A percentile compares a stretch with the other conserved stretches of the same genome.
Conservation (phyloP, 1,139 yeast genomes). For the Hemisphaericaspora xylofermentans region DNA sequence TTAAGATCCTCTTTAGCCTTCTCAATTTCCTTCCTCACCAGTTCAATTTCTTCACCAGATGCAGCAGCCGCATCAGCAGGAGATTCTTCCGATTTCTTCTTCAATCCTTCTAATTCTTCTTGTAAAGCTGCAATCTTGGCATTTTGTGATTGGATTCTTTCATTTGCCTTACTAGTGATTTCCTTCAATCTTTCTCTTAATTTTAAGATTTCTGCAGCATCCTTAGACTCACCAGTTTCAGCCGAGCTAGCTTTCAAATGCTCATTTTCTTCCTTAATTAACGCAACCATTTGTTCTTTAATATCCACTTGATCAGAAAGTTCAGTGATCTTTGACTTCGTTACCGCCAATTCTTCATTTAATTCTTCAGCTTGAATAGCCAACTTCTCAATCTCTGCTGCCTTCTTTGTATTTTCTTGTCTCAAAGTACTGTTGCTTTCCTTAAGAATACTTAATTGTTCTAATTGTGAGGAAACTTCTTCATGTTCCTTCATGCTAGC, state of each 20-base stretch:
- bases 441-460: slow-evolving; percentile 66
- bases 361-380: slow-evolving; percentile 20
- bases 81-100: slow-evolving; percentile 12
- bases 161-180: slow-evolving; percentile 23
- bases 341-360: slow-evolving; percentile 20
- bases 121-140: slow-evolving; percentile 26
- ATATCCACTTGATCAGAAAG: slow-evolving; percentile 28
- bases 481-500: slow-evolving; percentile 48
- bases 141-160: slow-evolving; percentile 21
- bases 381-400: slow-evolving; percentile 24
- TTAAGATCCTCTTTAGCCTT: slow-evolving; percentile 11
- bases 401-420: slow-evolving; percentile 40
- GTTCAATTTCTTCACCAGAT: slow-evolving; percentile 6
- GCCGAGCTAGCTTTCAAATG: slow-evolving; percentile 24
- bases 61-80: background rate
- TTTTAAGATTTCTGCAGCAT: slow-evolving; percentile 16
- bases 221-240: slow-evolving; percentile 7
- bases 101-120: slow-evolving; percentile 19
- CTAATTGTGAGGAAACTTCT: slow-evolving; percentile 58
- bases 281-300: slow-evolving; percentile 32
- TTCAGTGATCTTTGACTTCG: slow-evolving; percentile 21
- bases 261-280: slow-evolving; percentile 41
- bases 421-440: slow-evolving; percentile 74
- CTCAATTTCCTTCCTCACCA: slow-evolving; percentile 10
- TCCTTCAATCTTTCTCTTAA: slow-evolving; percentile 24